Evolutionary conservation across 768 basidiomycete species (phyloP).

Genomic region (Mycena leptocephala): DNA sequence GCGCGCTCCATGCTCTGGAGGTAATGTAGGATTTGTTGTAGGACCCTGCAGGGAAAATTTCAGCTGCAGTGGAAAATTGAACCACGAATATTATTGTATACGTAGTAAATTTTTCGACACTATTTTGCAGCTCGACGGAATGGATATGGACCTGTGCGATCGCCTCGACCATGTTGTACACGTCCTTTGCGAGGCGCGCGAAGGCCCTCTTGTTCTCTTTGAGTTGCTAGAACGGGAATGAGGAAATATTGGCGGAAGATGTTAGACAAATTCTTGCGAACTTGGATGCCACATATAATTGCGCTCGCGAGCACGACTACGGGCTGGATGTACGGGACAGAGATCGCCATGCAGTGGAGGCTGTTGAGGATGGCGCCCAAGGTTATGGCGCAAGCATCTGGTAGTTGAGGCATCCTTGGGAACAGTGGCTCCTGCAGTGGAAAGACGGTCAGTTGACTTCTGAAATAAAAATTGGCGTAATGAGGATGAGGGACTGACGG

Average conservation of each 20-base stretch:
- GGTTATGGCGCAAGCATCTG: background rate
- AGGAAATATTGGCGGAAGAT: background rate
- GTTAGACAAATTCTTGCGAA: background rate
- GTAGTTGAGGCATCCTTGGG: background rate
- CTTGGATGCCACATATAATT: slow-evolving; percentile 10
- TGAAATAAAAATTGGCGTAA: background rate
- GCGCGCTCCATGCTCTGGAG: background rate
- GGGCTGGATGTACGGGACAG: slow-evolving; percentile 3
- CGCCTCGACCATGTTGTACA: background rate
- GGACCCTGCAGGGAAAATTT: background rate
- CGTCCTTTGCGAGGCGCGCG: background rate
- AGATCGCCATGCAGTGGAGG: slow-evolving; percentile 1
- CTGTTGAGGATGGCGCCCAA: background rate
- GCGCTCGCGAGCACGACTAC: background rate
- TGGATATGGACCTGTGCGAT: background rate
- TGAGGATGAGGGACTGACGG: background rate
- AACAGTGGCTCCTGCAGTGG: background rate
- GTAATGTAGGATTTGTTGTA: background rate
- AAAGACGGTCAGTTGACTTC: background rate
- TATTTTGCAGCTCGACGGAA: background rate
- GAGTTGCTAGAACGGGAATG: background rate
- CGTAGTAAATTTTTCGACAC: background rate
- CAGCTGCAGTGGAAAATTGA: background rate
- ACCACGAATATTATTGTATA: background rate
- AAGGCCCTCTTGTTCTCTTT: slow-evolving; percentile 17